A percentile compares a stretch with the other conserved stretches of the same genome.
Conservation (phyloP, 177 flowering plant species). For the Tripterygium wilfordii region DNA sequence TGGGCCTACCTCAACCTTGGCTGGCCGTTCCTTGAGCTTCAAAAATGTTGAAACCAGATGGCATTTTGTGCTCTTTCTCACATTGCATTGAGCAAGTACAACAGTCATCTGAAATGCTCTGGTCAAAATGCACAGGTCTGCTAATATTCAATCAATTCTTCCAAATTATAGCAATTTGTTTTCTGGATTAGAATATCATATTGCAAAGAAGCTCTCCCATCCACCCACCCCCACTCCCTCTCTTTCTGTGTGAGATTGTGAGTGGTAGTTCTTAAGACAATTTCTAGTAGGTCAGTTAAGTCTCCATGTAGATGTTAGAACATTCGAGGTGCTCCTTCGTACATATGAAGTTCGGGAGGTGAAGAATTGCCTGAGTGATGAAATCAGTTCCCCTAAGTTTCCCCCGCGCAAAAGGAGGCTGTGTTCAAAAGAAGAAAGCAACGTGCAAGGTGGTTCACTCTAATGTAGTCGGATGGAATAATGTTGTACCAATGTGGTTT, state of each 20-base stretch:
- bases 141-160: no score
- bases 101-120: slow-evolving; percentile 70
- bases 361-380: slow-evolving; percentile 26
- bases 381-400: slow-evolving; percentile 17
- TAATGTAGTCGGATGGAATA: no score
- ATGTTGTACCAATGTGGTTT: no score
- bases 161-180: neutral
- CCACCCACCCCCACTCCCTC: no score
- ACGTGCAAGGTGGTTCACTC: slow-evolving; percentile 20
- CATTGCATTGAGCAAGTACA: slow-evolving; percentile 99
- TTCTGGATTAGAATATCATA: no score
- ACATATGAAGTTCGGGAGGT: slow-evolving; percentile 74
- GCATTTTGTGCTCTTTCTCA: slow-evolving; percentile 82
- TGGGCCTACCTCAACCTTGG: slow-evolving; percentile 99
- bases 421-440: slow-evolving; percentile 34
- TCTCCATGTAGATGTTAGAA: slow-evolving; percentile 90
- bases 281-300: no score
- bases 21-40: slow-evolving; percentile 86
- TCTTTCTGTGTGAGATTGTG: no score
- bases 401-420: slow-evolving; percentile 69
- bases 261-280: no score
- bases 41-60: slow-evolving; percentile 88
- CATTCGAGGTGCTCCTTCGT: slow-evolving; percentile 84
- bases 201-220: no score
- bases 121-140: slow-evolving; percentile 72